A percentile compares a stretch with the other conserved stretches of the same genome.
phyloP scores from a whole-genome alignment of 257 asterid genomes.

The Coffea eugenioides region DNA sequence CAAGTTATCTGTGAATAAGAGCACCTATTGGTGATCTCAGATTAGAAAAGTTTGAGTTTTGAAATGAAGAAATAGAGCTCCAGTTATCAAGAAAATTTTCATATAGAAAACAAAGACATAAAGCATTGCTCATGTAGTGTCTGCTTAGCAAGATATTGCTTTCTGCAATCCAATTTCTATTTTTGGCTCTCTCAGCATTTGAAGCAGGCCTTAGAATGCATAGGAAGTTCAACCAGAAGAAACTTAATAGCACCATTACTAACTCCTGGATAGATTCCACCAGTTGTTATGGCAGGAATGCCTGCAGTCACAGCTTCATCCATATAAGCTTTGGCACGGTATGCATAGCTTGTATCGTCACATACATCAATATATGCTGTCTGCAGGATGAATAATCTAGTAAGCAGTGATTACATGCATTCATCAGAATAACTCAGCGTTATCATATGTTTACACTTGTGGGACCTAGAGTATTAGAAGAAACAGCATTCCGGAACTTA shows the following conservation, averaged over 20 bases:
- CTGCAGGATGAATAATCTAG: slow-evolving; percentile 38
- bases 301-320: slow-evolving; percentile 62
- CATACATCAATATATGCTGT: slow-evolving; percentile 92
- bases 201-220: slow-evolving; percentile 9
- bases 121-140: not conserved
- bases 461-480: not conserved
- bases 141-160: not conserved
- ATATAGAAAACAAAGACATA: slow-evolving; percentile 12
- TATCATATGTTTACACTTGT: not conserved
- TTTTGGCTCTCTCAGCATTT: not conserved
- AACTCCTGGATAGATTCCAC: slow-evolving; percentile 98
- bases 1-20: not conserved
- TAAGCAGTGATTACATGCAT: not conserved
- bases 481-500: slow-evolving; percentile 14
- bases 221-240: slow-evolving; percentile 31
- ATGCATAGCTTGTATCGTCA: slow-evolving; percentile 79
- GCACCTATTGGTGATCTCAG: not conserved
- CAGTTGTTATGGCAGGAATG: slow-evolving; percentile 86
- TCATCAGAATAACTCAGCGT: not conserved
- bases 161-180: not conserved
- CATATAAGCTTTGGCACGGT: slow-evolving; percentile 80
- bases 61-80: not conserved
- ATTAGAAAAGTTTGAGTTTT: not conserved
- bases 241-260: slow-evolving; percentile 73
- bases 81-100: not conserved